These are phyloP conservation scores for Paraconiothyrium sp. DNA, from an alignment of 2,329 filamentous ascomycete species.

Conservation along the genomic window DNA sequence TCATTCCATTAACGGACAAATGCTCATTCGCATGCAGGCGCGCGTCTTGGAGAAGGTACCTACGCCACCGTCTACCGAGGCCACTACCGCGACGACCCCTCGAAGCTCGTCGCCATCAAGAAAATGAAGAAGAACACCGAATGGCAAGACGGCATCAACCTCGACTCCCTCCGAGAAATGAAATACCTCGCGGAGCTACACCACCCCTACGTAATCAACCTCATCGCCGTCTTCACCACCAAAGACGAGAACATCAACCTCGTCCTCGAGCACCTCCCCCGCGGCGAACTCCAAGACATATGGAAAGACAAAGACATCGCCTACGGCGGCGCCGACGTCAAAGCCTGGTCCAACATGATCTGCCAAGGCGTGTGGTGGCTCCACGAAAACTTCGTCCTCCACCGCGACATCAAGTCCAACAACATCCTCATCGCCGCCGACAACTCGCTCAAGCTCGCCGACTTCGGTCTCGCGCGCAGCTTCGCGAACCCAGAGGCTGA, in stretches of 20 bases:
- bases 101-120: constrained; percentile 85
- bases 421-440: constrained; percentile 94
- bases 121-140: constrained; percentile 89
- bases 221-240: constrained; percentile 92
- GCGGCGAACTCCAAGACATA: constrained; percentile 94
- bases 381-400: constrained; percentile 91
- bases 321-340: constrained; percentile 90
- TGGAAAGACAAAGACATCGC: constrained; percentile 79
- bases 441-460: constrained; percentile 92
- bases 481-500: constrained; percentile 87
- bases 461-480: constrained; percentile 92
- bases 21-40: constrained; percentile 62
- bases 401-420: constrained; percentile 99
- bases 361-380: constrained; percentile 93
- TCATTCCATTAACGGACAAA: neutral
- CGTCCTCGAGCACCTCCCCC: constrained; percentile 90
- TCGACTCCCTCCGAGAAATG: constrained; percentile 94
- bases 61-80: constrained; percentile 96
- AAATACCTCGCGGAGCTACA: constrained; percentile 93
- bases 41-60: constrained; percentile 93
- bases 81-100: constrained; percentile 76
- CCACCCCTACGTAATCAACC: constrained; percentile 93
- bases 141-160: constrained; percentile 89
- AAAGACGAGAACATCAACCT: constrained; percentile 97
- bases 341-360: constrained; percentile 99